Conservation (phyloP, 805 yeast species). For the Ogataea glucozyma region DNA sequence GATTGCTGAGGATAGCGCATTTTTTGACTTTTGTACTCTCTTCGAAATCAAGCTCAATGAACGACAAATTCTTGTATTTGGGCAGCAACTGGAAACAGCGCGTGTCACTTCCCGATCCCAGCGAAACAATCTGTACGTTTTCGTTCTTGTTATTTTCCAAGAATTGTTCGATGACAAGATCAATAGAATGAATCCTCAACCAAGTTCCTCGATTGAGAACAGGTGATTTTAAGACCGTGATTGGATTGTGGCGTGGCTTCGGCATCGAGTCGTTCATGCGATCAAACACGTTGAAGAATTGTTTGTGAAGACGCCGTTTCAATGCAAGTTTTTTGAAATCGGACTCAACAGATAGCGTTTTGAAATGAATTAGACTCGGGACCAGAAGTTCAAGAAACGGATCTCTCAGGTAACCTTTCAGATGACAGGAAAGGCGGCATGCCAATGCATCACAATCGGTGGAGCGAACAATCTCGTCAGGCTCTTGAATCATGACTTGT, state of each 20-base stretch:
- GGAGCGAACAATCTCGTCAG: slow-evolving; percentile 27
- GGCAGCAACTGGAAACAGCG: slow-evolving; percentile 54
- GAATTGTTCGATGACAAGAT: slow-evolving; percentile 46
- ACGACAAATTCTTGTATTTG: slow-evolving; percentile 36
- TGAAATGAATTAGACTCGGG: slow-evolving; percentile 38
- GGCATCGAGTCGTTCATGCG: not conserved
- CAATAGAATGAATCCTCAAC: slow-evolving; percentile 56
- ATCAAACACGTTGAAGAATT: slow-evolving; percentile 37
- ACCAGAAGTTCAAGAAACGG: slow-evolving; percentile 36
- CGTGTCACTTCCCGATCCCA: slow-evolving; percentile 86
- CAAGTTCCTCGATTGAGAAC: slow-evolving; percentile 73
- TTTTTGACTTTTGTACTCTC: slow-evolving; percentile 54
- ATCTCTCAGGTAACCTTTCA: slow-evolving; percentile 49
- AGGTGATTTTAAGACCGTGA: slow-evolving; percentile 47
- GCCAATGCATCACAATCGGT: slow-evolving; percentile 76
- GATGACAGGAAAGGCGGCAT: slow-evolving; percentile 56
- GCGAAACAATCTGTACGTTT: slow-evolving; percentile 56
- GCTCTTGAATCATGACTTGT: slow-evolving; percentile 5
- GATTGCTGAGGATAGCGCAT: slow-evolving; percentile 41
- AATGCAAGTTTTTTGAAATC: slow-evolving; percentile 35
- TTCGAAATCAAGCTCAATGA: slow-evolving; percentile 67
- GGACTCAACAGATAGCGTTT: slow-evolving; percentile 41
- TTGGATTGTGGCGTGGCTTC: not conserved
- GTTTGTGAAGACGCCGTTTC: slow-evolving; percentile 40
- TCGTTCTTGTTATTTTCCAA: slow-evolving; percentile 29